These are phyloP conservation scores for Termitomyces sp. DNA, from an alignment of 768 basidiomycete species.

Conservation along the genomic window DNA sequence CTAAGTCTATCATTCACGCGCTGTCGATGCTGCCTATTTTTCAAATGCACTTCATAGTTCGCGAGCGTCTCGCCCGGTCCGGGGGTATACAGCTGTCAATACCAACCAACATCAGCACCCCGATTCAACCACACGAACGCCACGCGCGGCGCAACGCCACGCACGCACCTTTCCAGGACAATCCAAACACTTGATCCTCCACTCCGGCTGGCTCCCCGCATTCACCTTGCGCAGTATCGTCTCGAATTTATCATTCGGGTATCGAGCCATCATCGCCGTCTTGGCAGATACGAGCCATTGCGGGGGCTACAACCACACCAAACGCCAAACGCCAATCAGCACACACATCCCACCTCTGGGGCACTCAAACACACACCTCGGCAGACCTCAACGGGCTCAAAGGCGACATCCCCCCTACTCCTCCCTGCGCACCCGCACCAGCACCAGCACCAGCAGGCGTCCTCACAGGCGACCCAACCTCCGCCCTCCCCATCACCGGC, in stretches of 20 bases:
- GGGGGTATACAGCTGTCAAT: constrained; percentile 73
- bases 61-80: constrained; percentile 81
- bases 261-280: constrained; percentile 59
- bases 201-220: constrained; percentile 60
- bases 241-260: constrained; percentile 81
- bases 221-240: constrained; percentile 59
- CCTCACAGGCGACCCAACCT: not conserved
- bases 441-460: not conserved
- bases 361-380: too few relatives aligned
- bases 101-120: not conserved
- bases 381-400: constrained; percentile 22
- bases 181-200: constrained; percentile 88
- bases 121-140: not conserved
- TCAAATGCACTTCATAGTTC: constrained; percentile 92
- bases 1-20: constrained; percentile 59
- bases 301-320: constrained; percentile 38
- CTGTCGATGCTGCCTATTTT: constrained; percentile 74
- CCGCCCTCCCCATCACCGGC: not conserved
- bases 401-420: not conserved
- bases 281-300: constrained; percentile 60
- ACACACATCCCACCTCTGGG: too few relatives aligned
- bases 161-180: constrained; percentile 86
- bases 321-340: not conserved
- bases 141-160: not conserved
- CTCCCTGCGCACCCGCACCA: too few relatives aligned